Evolutionary conservation across 192 early-diverging fungal genomes (phyloP).

Genomic region (Backusella westeae): DNA sequence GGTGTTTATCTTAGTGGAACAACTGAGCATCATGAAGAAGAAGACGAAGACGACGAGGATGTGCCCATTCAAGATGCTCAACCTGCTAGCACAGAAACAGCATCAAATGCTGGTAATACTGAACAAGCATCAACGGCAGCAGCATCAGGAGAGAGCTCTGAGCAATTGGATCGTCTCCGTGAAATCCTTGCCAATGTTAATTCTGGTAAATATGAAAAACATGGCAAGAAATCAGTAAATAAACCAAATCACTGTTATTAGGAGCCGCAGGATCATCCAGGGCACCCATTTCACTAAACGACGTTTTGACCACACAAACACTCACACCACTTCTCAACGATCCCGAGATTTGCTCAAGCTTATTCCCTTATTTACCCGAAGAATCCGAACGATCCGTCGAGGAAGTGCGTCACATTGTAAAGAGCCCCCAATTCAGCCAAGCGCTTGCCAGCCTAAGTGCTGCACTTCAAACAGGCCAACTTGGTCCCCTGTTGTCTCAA

Average conservation of each 20-base stretch:
- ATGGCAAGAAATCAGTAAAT: too few relatives aligned
- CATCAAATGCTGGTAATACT: background rate
- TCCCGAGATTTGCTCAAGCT: background rate
- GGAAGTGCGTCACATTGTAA: constrained; percentile 22
- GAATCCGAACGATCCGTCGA: constrained; percentile 8
- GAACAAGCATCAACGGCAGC: background rate
- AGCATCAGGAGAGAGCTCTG: background rate
- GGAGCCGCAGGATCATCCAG: background rate
- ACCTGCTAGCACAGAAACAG: too few relatives aligned
- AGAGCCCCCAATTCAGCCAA: constrained; percentile 15
- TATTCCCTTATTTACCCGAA: constrained; percentile 28
- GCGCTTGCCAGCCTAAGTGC: constrained; percentile 19
- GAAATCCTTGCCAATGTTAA: constrained; percentile 3
- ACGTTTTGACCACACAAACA: constrained; percentile 9
- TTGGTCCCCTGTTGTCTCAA: constrained; percentile 19
- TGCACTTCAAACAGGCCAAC: constrained; percentile 15
- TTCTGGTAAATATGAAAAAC: background rate
- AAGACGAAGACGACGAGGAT: background rate
- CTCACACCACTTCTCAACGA: constrained; percentile 15
- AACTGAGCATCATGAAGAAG: background rate
- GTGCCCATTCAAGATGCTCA: too few relatives aligned
- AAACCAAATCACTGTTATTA: background rate
- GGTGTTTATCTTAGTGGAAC: background rate
- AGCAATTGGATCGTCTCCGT: constrained; percentile 3
- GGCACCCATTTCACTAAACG: background rate